Percentiles rank a stretch among this genome's conserved stretches.
Conservation (phyloP, 345 rosid genomes). For the Gossypium rotundifolium region DNA sequence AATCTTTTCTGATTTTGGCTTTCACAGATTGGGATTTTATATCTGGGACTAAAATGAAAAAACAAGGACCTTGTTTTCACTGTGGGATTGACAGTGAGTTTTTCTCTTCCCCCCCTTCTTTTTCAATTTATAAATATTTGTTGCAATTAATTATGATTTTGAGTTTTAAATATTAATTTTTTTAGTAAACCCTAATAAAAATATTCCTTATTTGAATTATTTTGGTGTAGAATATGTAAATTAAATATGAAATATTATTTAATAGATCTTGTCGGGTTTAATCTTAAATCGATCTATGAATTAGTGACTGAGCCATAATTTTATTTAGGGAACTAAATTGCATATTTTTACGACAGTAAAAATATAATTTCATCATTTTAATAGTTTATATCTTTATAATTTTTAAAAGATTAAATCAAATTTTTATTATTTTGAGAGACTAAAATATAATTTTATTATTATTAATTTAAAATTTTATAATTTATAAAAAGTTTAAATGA, state of each 20-base stretch:
- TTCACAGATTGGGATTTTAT: background rate
- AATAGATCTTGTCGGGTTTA: background rate
- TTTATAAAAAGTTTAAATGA: too few species aligned
- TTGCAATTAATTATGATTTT: background rate
- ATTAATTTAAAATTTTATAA: too few species aligned
- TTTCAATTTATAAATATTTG: background rate
- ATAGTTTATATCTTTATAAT: too few species aligned
- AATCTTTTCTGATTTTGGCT: background rate
- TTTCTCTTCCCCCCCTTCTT: background rate
- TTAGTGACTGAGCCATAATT: too few species aligned
- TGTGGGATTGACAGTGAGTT: conserved; percentile 22
- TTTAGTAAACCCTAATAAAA: background rate
- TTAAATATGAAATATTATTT: background rate
- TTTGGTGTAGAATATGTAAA: background rate
- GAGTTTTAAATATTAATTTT: background rate
- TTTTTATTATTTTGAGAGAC: too few species aligned
- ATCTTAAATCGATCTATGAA: too few species aligned
- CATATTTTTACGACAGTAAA: too few species aligned
- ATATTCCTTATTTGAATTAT: background rate
- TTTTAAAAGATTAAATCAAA: too few species aligned
- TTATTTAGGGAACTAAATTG: accelerated
- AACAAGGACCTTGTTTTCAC: conserved; percentile 22
- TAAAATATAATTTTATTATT: too few species aligned
- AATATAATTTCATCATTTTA: too few species aligned
- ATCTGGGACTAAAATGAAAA: conserved; percentile 8